These are phyloP conservation scores for Kockovaella imperatae DNA, from an alignment of 768 basidiomycete species.

Conservation along the genomic window DNA sequence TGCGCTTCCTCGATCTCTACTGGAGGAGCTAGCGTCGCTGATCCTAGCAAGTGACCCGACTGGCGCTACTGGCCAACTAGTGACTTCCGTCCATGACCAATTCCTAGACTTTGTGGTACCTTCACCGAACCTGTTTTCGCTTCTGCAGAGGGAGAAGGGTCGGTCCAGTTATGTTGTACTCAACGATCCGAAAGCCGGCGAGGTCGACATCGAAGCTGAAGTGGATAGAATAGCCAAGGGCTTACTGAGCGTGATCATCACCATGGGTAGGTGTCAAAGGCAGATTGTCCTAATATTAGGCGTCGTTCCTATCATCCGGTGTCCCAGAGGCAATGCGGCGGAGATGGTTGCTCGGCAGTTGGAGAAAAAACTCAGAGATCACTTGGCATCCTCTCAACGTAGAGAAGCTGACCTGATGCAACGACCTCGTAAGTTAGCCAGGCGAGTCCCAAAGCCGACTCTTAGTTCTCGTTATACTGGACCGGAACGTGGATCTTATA, in stretches of 20 bases:
- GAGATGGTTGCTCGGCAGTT: slow-evolving; percentile 99
- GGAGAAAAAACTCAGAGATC: slow-evolving; percentile 81
- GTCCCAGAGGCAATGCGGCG: slow-evolving; percentile 90
- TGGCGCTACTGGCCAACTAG: slow-evolving; percentile 23
- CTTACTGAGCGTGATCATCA: slow-evolving; percentile 82
- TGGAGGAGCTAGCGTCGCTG: slow-evolving; percentile 86
- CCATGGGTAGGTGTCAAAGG: slow-evolving; percentile 56
- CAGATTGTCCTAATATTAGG: slow-evolving; percentile 49
- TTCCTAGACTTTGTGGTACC: slow-evolving; percentile 94
- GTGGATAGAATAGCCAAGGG: slow-evolving; percentile 86
- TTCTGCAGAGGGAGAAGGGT: slow-evolving; percentile 52
- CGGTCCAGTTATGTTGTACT: slow-evolving; percentile 69
- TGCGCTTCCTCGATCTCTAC: slow-evolving; percentile 71
- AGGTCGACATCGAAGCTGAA: slow-evolving; percentile 84
- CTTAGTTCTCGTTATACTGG: slow-evolving; percentile 81
- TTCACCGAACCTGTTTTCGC: slow-evolving; percentile 83
- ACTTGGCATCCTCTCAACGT: slow-evolving; percentile 52
- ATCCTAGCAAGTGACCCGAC: slow-evolving; percentile 58
- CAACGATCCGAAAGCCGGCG: slow-evolving; percentile 82
- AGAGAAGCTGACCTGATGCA: slow-evolving; percentile 69
- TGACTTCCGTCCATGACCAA: slow-evolving; percentile 76
- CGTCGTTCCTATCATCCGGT: slow-evolving; percentile 87
- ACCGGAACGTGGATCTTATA: slow-evolving; percentile 88
- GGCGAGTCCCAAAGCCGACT: not conserved
- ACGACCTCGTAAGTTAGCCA: slow-evolving; percentile 58